These are phyloP conservation scores for Hemileccinum impolitum DNA, from an alignment of 768 basidiomycete genomes.

Conservation along the genomic window DNA sequence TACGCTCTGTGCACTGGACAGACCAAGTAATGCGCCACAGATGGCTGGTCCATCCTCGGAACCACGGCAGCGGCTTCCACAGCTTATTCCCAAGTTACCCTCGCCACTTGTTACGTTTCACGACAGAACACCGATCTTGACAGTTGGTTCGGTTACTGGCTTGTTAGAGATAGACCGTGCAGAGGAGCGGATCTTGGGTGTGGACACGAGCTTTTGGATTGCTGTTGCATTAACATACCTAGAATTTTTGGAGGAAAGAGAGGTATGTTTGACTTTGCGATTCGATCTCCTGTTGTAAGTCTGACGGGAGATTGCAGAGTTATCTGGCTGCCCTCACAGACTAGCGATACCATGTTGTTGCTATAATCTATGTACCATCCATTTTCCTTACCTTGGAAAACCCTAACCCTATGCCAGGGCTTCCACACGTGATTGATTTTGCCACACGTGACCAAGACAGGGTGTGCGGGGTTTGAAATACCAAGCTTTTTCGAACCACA, in stretches of 20 bases:
- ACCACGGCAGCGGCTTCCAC: constrained; percentile 18
- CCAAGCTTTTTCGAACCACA: constrained; percentile 22
- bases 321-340: constrained; percentile 54
- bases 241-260: constrained; percentile 74
- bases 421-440: constrained; percentile 24
- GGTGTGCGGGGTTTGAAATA: constrained; percentile 26
- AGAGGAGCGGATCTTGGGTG: constrained; percentile 57
- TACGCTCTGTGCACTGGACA: constrained; percentile 38
- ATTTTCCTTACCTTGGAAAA: background rate
- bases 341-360: constrained; percentile 18
- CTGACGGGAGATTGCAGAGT: constrained; percentile 37
- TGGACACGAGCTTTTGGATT: constrained; percentile 78
- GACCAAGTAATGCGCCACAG: constrained; percentile 15
- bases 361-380: constrained; percentile 9
- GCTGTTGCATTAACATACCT: constrained; percentile 71
- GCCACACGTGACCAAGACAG: constrained; percentile 23
- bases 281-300: background rate
- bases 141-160: constrained; percentile 56
- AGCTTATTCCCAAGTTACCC: constrained; percentile 28
- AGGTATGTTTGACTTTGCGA: constrained; percentile 45
- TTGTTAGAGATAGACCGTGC: constrained; percentile 58
- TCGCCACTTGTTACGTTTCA: constrained; percentile 61
- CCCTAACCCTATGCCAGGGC: constrained; percentile 13
- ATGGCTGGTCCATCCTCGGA: constrained; percentile 21
- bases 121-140: constrained; percentile 67